Base-by-base conservation (phyloP, 2,329 filamentous ascomycete genomes). In the Helicocarpus griseus region DNA sequence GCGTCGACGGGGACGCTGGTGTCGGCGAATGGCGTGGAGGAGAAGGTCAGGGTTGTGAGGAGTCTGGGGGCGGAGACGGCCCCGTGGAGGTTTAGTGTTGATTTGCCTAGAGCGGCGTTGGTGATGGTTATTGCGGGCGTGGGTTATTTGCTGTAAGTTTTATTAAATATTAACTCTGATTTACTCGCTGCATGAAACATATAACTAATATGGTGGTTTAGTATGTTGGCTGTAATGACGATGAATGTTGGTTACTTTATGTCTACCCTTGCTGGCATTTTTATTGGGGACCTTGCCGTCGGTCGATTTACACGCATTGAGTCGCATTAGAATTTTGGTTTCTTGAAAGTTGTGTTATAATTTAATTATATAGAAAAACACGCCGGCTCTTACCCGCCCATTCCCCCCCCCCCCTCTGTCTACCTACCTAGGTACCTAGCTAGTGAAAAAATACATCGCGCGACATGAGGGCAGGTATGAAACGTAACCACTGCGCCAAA, bases 151-250 rank as follows among this genome's bases (percentile, higher is more conserved):
- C 81, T 95, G 89, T 95, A 72, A 78, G 87, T 82, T 31, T 39
- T n/a, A n/a, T n/a, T n/a, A n/a, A n/a, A n/a, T n/a, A n/a, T n/a
- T n/a, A n/a, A n/a, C n/a, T n/a, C n/a, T n/a, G n/a, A n/a, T n/a
- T n/a, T n/a, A n/a, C n/a, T n/a, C n/a, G n/a, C n/a, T n/a, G n/a
- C n/a, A n/a, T n/a, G n/a, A n/a, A n/a, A n/a, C n/a, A n/a, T n/a
- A n/a, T n/a, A 14, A 17, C 29, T 47, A 36, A 47, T 28, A 11
- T n/a, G 4, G 4, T 24, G 19, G 29, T 35, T 24, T 47, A 9
- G 89, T 54, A 95, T 95, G 89, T 73, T 95, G 71, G 87, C 86
- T 13, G 86, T 94, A 64, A 95, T 93, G 88, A 90, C 87, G 1
- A 81, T 88, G 73, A 93, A 93, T 60, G 79, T 91, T 14, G 88